Conservation (phyloP, 1,139 yeast genomes). For the Pichia sorboxylosa region DNA sequence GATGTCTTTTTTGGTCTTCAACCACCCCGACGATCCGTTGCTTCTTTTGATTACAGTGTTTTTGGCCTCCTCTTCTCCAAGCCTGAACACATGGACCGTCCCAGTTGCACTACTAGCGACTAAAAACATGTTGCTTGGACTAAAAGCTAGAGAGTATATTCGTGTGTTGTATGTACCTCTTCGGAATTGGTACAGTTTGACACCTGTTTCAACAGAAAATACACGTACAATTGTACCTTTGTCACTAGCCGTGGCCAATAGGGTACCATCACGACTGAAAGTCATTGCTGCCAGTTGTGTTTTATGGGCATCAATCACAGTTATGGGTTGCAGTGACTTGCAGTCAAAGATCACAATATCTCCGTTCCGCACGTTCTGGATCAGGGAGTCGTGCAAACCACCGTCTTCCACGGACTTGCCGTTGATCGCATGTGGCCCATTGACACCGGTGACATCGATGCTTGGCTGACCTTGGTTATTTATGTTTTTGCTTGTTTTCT, state of each 20-base stretch:
- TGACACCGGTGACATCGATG: slow-evolving; percentile 6
- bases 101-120: slow-evolving; percentile 86
- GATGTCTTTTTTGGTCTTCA: slow-evolving; percentile 5
- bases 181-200: slow-evolving; percentile 77
- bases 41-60: slow-evolving; percentile 17
- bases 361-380: slow-evolving; percentile 43
- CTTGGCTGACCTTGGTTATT: not conserved
- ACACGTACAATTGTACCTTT: slow-evolving; percentile 90
- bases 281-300: slow-evolving; percentile 71
- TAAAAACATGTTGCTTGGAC: slow-evolving; percentile 60
- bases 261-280: slow-evolving; percentile 67
- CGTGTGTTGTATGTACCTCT: slow-evolving; percentile 90
- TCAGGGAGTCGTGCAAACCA: not conserved
- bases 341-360: slow-evolving; percentile 84
- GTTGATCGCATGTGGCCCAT: slow-evolving; percentile 5
- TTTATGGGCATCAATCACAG: slow-evolving; percentile 90
- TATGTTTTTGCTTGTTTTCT: slow-evolving; percentile 25
- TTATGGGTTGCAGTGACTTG: slow-evolving; percentile 64
- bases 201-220: slow-evolving; percentile 74
- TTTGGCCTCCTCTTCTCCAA: slow-evolving; percentile 50
- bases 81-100: slow-evolving; percentile 81
- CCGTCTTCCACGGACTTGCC: not conserved
- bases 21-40: slow-evolving; percentile 11
- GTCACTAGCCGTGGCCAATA: slow-evolving; percentile 88
- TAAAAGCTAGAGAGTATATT: slow-evolving; percentile 75